These are phyloP conservation scores for Penicillium turbatum DNA, from an alignment of 495 filamentous ascomycete genomes.

Conservation along the genomic window DNA sequence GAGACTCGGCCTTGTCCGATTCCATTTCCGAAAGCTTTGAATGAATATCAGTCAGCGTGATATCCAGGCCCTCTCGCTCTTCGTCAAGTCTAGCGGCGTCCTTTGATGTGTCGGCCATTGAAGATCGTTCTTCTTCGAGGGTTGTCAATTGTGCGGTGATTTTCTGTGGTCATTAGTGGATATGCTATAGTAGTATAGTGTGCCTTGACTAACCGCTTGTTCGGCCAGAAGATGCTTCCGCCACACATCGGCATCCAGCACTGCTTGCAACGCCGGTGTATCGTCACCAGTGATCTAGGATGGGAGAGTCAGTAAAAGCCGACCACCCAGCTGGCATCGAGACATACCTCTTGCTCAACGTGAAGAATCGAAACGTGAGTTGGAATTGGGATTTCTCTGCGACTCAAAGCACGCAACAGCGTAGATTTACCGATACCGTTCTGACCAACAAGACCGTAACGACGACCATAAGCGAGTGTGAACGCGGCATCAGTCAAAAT, in stretches of 20 bases:
- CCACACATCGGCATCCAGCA: slow-evolving; percentile 98
- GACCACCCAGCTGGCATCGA: background rate
- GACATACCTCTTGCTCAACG: slow-evolving; percentile 89
- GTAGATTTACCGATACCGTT: slow-evolving; percentile 99
- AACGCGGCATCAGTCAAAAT: slow-evolving; percentile 87
- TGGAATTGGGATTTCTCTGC: slow-evolving; percentile 90
- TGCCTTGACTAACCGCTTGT: slow-evolving; percentile 60
- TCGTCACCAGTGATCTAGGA: slow-evolving; percentile 88
- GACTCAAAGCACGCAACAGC: slow-evolving; percentile 81
- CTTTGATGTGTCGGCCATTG: slow-evolving; percentile 78
- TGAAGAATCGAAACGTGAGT: slow-evolving; percentile 98
- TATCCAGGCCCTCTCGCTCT: slow-evolving; percentile 84
- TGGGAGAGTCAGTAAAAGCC: slow-evolving; percentile 9
- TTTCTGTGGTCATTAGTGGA: slow-evolving; percentile 53
- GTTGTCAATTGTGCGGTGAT: slow-evolving; percentile 72
- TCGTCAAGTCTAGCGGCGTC: slow-evolving; percentile 80
- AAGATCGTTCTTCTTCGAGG: slow-evolving; percentile 73
- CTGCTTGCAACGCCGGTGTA: slow-evolving; percentile 89
- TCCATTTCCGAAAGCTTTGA: slow-evolving; percentile 97
- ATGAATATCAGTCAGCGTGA: slow-evolving; percentile 84
- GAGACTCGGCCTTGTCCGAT: slow-evolving; percentile 93
- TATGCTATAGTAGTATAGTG: background rate
- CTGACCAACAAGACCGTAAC: slow-evolving; percentile 96
- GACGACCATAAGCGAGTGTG: slow-evolving; percentile 86
- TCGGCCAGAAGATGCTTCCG: slow-evolving; percentile 90